These are phyloP conservation scores for Penicillium oxalicum DNA, from an alignment of 2,329 filamentous ascomycete genomes.

Conservation along the genomic window DNA sequence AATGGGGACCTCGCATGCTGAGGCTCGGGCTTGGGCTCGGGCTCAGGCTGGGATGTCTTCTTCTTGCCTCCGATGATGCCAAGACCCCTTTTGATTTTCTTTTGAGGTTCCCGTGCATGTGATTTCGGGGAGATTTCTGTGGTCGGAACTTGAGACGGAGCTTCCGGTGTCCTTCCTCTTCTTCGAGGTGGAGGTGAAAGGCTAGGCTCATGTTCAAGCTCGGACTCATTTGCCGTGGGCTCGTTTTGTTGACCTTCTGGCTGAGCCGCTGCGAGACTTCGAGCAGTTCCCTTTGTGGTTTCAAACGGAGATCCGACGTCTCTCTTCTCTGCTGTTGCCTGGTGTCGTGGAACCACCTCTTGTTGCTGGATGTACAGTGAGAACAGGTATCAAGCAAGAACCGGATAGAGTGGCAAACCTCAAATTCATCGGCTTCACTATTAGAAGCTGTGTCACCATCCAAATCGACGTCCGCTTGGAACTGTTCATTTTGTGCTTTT, in stretches of 20 bases:
- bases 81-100: constrained; percentile 7
- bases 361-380: constrained; percentile 25
- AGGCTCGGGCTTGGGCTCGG: not conserved
- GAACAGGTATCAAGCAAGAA: constrained; percentile 2
- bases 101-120: not conserved
- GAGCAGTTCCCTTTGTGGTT: constrained; percentile 6
- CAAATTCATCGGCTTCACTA: constrained; percentile 33
- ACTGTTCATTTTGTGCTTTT: not conserved
- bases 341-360: constrained; percentile 31
- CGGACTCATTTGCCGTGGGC: constrained; percentile 14
- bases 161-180: constrained; percentile 1
- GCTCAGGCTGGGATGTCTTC: constrained; percentile 10
- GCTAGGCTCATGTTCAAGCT: constrained; percentile 4
- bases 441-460: constrained; percentile 21
- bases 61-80: constrained; percentile 17
- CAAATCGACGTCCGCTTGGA: constrained; percentile 6
- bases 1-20: constrained; percentile 7
- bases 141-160: constrained; percentile 1
- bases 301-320: not conserved
- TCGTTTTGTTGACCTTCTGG: constrained; percentile 12
- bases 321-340: constrained; percentile 7
- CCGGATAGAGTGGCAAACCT: constrained; percentile 24
- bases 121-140: not conserved
- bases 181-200: not conserved
- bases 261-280: constrained; percentile 5